Conservation (phyloP, 2,329 filamentous ascomycete species). For the Colletotrichum sp. region DNA sequence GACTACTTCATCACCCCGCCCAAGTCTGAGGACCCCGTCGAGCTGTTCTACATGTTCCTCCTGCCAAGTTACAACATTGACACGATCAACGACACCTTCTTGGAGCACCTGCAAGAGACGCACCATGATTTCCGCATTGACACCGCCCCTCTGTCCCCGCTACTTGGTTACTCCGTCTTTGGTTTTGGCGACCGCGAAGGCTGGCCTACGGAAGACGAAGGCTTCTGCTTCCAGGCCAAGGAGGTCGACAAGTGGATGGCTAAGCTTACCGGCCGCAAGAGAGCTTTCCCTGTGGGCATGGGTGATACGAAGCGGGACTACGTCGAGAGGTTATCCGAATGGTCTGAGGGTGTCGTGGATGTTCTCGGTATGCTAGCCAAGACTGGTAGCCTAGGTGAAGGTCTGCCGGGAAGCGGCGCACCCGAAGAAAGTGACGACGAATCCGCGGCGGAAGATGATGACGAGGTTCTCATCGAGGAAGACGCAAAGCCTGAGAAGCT, state of each 20-base stretch:
- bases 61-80: constrained; percentile 96
- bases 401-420: constrained; percentile 80
- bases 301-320: constrained; percentile 84
- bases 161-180: constrained; percentile 92
- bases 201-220: constrained; percentile 89
- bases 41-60: constrained; percentile 83
- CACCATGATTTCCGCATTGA: constrained; percentile 98
- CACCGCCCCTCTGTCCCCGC: constrained; percentile 76
- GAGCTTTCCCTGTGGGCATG: constrained; percentile 88
- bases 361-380: constrained; percentile 68
- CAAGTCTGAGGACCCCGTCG: constrained; percentile 57
- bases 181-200: constrained; percentile 90
- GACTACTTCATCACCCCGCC: constrained; percentile 87
- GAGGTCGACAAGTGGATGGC: constrained; percentile 97
- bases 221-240: constrained; percentile 91
- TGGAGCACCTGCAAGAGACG: constrained; percentile 88
- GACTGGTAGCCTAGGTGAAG: constrained; percentile 66
- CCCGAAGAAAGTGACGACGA: constrained; percentile 86
- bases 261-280: constrained; percentile 84
- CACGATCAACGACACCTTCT: constrained; percentile 84
- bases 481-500: constrained; percentile 48
- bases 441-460: constrained; percentile 63
- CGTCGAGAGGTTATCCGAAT: constrained; percentile 72
- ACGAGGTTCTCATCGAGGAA: constrained; percentile 54
- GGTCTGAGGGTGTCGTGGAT: constrained; percentile 76